A percentile compares a stretch with the other conserved stretches of the same genome.
phyloP scores from a whole-genome alignment of 345 rosid genomes.

The Zanthoxylum bungeanum region DNA sequence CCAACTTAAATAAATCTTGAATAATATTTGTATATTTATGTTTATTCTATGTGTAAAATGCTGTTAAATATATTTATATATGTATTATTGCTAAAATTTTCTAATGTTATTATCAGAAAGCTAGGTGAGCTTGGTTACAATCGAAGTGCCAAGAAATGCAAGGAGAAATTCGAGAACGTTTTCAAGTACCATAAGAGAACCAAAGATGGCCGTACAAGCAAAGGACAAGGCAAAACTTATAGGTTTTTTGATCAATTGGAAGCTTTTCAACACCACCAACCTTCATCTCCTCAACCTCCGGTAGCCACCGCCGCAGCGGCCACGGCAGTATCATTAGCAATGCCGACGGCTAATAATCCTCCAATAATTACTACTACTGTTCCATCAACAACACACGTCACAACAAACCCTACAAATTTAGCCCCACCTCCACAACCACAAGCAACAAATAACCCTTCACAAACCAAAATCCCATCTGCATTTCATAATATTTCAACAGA shows the following conservation, averaged over 20 bases:
- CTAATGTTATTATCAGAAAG: slow-evolving; percentile 43
- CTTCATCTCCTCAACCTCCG: slow-evolving; percentile 22
- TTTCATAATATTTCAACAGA: slow-evolving; percentile 30
- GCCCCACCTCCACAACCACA: no score
- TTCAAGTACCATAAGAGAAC: slow-evolving; percentile 57
- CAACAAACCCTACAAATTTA: background rate
- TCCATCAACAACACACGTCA: slow-evolving; percentile 10
- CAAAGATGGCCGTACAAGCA: slow-evolving; percentile 41
- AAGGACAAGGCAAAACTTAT: slow-evolving; percentile 38
- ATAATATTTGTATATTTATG: no score
- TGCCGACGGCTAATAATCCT: background rate
- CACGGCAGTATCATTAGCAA: background rate
- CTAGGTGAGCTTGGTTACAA: slow-evolving; percentile 47
- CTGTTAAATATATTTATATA: no score
- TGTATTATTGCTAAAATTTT: no score
- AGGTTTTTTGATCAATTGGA: slow-evolving; percentile 44
- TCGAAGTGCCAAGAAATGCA: slow-evolving; percentile 55
- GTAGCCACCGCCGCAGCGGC: no score
- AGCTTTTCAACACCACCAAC: slow-evolving; percentile 23
- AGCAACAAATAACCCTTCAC: background rate
- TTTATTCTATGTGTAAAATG: slow-evolving; percentile 9
- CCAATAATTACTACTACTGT: slow-evolving; percentile 1
- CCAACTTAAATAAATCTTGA: no score
- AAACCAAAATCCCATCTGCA: slow-evolving; percentile 11
- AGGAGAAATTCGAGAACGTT: slow-evolving; percentile 55